A percentile compares a stretch with the other conserved stretches of the same genome.
Evolutionary conservation across 768 basidiomycete species (phyloP).

Genomic region (Hygrophorus russula): DNA sequence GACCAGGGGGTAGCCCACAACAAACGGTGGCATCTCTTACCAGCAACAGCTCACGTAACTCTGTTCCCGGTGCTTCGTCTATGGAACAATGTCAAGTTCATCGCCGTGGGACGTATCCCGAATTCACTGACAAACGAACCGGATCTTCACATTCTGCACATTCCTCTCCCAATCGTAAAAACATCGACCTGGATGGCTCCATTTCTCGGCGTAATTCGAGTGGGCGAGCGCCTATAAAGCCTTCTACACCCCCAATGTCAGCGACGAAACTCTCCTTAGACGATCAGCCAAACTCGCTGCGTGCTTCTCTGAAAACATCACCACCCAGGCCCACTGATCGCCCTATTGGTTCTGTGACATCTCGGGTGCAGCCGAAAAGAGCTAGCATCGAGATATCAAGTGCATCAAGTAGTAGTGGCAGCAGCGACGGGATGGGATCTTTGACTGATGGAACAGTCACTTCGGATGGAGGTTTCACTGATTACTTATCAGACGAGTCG

Average conservation of each 20-base stretch:
- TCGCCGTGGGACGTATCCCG: slow-evolving; percentile 34
- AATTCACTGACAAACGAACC: slow-evolving; percentile 31
- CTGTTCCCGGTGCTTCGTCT: slow-evolving; percentile 32
- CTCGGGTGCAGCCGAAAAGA: slow-evolving; percentile 20
- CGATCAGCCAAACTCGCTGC: slow-evolving; percentile 14
- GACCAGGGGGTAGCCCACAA: slow-evolving; percentile 44
- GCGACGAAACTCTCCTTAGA: slow-evolving; percentile 27
- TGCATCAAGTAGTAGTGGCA: slow-evolving; percentile 50
- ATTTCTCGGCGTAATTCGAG: slow-evolving; percentile 34
- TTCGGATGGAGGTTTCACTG: slow-evolving; percentile 81
- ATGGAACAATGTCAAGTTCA: slow-evolving; percentile 31
- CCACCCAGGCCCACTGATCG: slow-evolving; percentile 13
- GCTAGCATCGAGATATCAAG: slow-evolving; percentile 26
- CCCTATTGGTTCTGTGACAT: slow-evolving; percentile 11
- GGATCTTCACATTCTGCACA: slow-evolving; percentile 41
- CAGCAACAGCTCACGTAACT: slow-evolving; percentile 26
- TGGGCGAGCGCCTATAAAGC: slow-evolving; percentile 33
- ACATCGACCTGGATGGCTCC: slow-evolving; percentile 42
- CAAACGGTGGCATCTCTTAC: slow-evolving; percentile 27
- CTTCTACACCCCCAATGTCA: slow-evolving; percentile 28
- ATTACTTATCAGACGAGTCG: slow-evolving; percentile 89
- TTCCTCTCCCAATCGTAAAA: slow-evolving; percentile 52
- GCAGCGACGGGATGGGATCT: slow-evolving; percentile 54
- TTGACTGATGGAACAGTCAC: slow-evolving; percentile 68
- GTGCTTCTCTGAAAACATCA: slow-evolving; percentile 10